Conservation (phyloP, 2,329 filamentous ascomycete genomes). For the Ophiostoma angusticollis region DNA sequence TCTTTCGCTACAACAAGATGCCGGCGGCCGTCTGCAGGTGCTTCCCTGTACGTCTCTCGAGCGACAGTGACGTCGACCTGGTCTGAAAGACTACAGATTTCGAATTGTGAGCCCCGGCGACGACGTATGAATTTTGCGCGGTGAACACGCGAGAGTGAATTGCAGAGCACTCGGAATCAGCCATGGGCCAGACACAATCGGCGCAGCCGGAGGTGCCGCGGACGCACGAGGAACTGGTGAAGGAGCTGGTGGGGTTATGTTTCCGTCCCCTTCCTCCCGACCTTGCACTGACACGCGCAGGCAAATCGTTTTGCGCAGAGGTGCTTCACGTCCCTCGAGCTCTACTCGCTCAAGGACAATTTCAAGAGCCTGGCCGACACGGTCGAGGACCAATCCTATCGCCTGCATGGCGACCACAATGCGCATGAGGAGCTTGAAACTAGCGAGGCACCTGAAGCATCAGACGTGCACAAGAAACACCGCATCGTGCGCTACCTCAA, state of each 20-base stretch:
- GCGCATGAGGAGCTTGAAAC: too few relatives aligned
- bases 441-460: too few relatives aligned
- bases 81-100: too few relatives aligned
- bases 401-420: not conserved
- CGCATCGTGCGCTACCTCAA: constrained; percentile 50
- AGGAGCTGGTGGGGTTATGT: constrained; percentile 33
- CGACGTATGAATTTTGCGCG: too few relatives aligned
- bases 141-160: too few relatives aligned
- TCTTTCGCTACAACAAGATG: too few relatives aligned
- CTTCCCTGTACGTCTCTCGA: too few relatives aligned
- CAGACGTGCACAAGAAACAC: not conserved
- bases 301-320: constrained; percentile 52
- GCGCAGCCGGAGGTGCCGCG: constrained; percentile 29
- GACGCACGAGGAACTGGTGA: constrained; percentile 38
- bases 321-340: constrained; percentile 58
- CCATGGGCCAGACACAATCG: constrained; percentile 41
- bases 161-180: too few relatives aligned
- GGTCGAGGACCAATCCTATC: not conserved
- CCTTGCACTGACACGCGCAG: constrained; percentile 23
- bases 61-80: too few relatives aligned
- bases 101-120: too few relatives aligned
- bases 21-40: too few relatives aligned
- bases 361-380: constrained; percentile 55
- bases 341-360: constrained; percentile 62
- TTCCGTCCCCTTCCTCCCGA: not conserved